Percentiles rank a stretch among this genome's conserved stretches.
These are phyloP conservation scores for Penicillium psychrofluorescens DNA, from an alignment of 495 filamentous ascomycete species.

Conservation along the genomic window DNA sequence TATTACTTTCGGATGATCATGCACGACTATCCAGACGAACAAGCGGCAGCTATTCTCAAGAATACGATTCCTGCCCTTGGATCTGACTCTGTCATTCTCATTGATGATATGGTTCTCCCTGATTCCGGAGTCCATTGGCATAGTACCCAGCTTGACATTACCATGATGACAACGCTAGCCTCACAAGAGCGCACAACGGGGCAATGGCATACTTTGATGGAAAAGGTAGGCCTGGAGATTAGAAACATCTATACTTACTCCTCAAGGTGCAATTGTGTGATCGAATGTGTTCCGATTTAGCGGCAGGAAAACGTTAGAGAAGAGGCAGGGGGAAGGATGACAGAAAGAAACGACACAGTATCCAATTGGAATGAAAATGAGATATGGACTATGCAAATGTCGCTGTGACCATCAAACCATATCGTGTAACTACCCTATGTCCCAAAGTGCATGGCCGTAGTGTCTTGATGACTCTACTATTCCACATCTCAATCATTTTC, in stretches of 20 bases:
- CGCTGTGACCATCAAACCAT: too few relatives aligned
- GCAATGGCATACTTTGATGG: slow-evolving; percentile 34
- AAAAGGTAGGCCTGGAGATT: slow-evolving; percentile 24
- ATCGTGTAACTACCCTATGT: too few relatives aligned
- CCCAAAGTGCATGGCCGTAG: too few relatives aligned
- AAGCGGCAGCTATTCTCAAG: slow-evolving; percentile 29
- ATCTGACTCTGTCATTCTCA: slow-evolving; percentile 26
- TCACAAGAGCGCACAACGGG: slow-evolving; percentile 18
- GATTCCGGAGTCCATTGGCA: slow-evolving; percentile 9
- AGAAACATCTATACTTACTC: slow-evolving; percentile 2
- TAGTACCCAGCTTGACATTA: slow-evolving; percentile 17
- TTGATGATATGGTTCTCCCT: slow-evolving; percentile 34
- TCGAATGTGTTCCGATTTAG: slow-evolving; percentile 12
- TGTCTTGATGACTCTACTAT: too few relatives aligned
- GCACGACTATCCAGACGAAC: slow-evolving; percentile 37
- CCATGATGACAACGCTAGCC: slow-evolving; percentile 20
- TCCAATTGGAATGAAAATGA: too few relatives aligned
- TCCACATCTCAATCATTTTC: too few relatives aligned
- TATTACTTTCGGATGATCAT: slow-evolving; percentile 42
- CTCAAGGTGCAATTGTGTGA: slow-evolving; percentile 10
- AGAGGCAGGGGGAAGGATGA: too few relatives aligned
- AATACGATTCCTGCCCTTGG: slow-evolving; percentile 26
- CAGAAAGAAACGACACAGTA: too few relatives aligned
- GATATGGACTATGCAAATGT: too few relatives aligned
- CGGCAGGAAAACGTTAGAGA: too few relatives aligned